Conservation (phyloP, 352 stramenopile species). For the Albugo laibachii region DNA sequence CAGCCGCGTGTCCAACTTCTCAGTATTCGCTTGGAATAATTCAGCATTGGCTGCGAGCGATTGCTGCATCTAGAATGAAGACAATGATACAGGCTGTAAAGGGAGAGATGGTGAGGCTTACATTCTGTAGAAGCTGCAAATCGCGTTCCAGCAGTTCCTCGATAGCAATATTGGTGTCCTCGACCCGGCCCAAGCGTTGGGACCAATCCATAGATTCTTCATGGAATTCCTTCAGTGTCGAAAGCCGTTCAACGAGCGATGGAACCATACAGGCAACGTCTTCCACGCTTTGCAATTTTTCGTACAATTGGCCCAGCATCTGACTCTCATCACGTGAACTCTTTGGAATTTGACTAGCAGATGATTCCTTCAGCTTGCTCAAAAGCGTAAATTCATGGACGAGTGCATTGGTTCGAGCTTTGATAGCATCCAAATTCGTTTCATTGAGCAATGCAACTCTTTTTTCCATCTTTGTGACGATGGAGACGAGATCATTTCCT, state of each 20-base stretch:
- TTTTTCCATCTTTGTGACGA: conserved; percentile 37
- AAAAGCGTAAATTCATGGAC: conserved; percentile 61
- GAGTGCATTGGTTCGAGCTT: conserved; percentile 47
- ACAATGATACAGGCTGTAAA: background rate
- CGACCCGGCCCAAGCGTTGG: conserved; percentile 31
- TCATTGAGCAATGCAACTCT: conserved; percentile 46
- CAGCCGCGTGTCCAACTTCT: conserved; percentile 57
- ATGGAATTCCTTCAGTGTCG: conserved; percentile 49
- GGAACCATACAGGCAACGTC: conserved; percentile 36
- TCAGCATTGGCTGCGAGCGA: conserved; percentile 52
- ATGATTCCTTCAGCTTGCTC: conserved; percentile 57
- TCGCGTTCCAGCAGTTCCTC: conserved; percentile 41
- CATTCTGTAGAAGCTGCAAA: conserved; percentile 35
- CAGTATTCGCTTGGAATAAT: conserved; percentile 59
- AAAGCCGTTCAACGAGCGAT: conserved; percentile 43
- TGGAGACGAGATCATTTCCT: conserved; percentile 19
- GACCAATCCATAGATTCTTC: conserved; percentile 33
- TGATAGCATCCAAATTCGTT: conserved; percentile 61
- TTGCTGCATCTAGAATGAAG: conserved; percentile 35
- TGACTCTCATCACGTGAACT: conserved; percentile 35
- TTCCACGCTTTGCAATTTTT: conserved; percentile 37
- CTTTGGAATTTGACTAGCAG: conserved; percentile 29
- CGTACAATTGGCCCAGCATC: conserved; percentile 51
- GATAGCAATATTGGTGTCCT: conserved; percentile 32
- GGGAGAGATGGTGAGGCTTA: conserved; percentile 13